Evolutionary conservation across 306 rosid genomes (phyloP), one percentile per base, ranked within the genome.

Genomic region (Cicer yamashitae): DNA sequence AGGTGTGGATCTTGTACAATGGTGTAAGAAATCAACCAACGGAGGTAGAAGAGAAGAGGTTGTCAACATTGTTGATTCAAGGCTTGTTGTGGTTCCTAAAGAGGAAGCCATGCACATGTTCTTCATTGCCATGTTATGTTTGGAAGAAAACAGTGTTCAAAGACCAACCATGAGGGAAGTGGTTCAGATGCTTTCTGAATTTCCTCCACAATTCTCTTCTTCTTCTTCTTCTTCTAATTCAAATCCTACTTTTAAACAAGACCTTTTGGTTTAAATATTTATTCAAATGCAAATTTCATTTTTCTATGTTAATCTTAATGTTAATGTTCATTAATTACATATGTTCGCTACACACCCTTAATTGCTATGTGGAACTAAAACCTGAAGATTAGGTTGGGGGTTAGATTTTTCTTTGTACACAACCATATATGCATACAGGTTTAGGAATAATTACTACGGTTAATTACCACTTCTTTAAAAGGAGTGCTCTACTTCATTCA

Each of bases 151-250:
- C 12, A 90, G 96, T 37, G 88, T 93, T 2, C 90, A 88, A 73
- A 84, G 98, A 51, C 98, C 98, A 10, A 89, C 98, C 1, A 93
- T 90, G 98, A 86, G 96, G 80, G 98, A 93, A 78, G 96, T 91
- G 0, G 91, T 93, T 76, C 98, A 93, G 44, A 93, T 93, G 96
- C 84, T 93, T 45, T 87, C 93, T 1, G 96, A 93, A 67, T 91
- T 89, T 34, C 81, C 90, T 53, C 86, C 39, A 0, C 84, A 68
- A 14, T 84, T 88, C n/a, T 75, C 89, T 4, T 86, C 91, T 4
- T 79, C 89, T 18, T 72, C 39, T 6, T 50, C 79, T n/a, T 57
- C 14, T 59, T 22, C 34, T 40, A 40, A 62, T 20, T 75, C 63
- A 77, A 30, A 30, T 61, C 81, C 85, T 12, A 83, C 77, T 56